Evolutionary conservation across 2,329 filamentous ascomycete species (phyloP).

Genomic region (Ophiosphaerella narmari): DNA sequence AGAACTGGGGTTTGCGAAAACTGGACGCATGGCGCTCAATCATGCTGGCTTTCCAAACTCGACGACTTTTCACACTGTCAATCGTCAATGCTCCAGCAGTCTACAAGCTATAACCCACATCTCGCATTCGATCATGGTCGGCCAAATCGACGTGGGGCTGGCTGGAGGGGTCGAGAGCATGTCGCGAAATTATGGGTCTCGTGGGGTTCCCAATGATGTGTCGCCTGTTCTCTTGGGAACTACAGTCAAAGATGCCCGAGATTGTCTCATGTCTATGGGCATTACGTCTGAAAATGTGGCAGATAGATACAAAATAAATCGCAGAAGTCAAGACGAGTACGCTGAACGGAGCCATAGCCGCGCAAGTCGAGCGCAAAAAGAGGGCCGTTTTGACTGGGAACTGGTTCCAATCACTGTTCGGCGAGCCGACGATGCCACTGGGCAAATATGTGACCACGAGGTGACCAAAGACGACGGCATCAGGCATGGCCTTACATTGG

Average conservation of each 20-base stretch:
- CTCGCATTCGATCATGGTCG: conserved; percentile 78
- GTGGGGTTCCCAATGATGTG: conserved; percentile 68
- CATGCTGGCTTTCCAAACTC: conserved; percentile 93
- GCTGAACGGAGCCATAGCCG: conserved; percentile 85
- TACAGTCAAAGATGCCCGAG: conserved; percentile 73
- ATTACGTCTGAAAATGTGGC: conserved; percentile 97
- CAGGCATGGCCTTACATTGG: conserved; percentile 83
- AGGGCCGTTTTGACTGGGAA: conserved; percentile 88
- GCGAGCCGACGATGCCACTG: conserved; percentile 70
- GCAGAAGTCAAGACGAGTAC: conserved; percentile 81
- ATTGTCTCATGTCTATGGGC: conserved; percentile 96
- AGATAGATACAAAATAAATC: conserved; percentile 79
- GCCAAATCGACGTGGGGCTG: conserved; percentile 84
- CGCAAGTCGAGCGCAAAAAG: conserved; percentile 86
- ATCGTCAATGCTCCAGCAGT: conserved; percentile 96
- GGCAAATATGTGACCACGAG: conserved; percentile 74
- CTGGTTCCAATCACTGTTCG: conserved; percentile 84
- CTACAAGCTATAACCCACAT: conserved; percentile 95
- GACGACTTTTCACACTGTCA: conserved; percentile 76
- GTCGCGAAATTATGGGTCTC: conserved; percentile 82
- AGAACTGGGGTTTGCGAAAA: conserved; percentile 88
- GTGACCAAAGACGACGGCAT: conserved; percentile 88
- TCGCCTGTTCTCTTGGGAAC: conserved; percentile 79
- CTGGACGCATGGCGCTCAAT: conserved; percentile 82
- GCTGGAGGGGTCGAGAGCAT: conserved; percentile 89